Conservation (phyloP, 345 rosid genomes). For the Corymbia maculata region DNA sequence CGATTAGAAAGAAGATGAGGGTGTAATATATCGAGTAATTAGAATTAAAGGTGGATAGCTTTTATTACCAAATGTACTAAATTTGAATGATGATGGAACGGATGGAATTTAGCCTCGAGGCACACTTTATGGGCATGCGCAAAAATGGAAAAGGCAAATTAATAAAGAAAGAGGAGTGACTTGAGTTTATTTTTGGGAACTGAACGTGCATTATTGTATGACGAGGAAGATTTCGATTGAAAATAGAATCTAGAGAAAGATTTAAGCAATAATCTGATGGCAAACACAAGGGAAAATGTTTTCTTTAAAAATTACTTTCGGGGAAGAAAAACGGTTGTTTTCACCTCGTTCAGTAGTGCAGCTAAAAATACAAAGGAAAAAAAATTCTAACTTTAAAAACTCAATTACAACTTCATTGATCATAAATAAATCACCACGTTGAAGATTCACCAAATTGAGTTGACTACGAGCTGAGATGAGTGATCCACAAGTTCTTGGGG, state of each 20-base stretch:
- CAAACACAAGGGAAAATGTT: neutral
- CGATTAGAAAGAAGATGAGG: neutral
- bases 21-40: neutral
- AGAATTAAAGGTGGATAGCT: accelerated
- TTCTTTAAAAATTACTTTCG: neutral
- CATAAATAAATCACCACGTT: neutral
- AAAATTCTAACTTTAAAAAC: neutral
- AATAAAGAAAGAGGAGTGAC: neutral
- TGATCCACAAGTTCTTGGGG: neutral
- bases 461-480: neutral
- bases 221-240: neutral
- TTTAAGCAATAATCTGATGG: neutral
- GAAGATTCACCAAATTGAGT: neutral
- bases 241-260: neutral
- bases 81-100: neutral
- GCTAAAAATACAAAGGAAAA: neutral
- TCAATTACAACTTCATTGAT: neutral
- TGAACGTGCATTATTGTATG: neutral
- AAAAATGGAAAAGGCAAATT: neutral
- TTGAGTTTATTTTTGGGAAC: neutral
- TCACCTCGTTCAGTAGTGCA: neutral
- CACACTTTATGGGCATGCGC: neutral
- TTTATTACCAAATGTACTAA: neutral
- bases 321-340: neutral
- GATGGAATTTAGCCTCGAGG: neutral